Conservation (phyloP, 208 protist species). For the Crithidia bombi region DNA sequence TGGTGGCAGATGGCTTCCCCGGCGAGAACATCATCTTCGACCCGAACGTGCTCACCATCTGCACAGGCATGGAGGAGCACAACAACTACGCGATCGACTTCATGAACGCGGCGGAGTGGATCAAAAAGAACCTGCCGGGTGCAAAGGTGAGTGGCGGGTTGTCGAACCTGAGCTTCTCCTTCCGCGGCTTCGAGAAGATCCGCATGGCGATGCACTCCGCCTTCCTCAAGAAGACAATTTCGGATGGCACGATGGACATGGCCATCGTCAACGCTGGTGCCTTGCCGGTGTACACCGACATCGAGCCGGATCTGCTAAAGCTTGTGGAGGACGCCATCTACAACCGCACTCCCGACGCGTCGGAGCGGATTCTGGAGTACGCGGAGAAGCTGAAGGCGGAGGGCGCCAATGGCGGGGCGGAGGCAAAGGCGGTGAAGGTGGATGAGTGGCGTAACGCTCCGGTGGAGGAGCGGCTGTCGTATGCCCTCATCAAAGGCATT, state of each 20-base stretch:
- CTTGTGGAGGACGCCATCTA: constrained; percentile 94
- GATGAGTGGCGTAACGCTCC: constrained; percentile 87
- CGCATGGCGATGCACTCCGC: constrained; percentile 92
- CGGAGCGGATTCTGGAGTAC: constrained; percentile 91
- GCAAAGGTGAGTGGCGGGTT: constrained; percentile 94
- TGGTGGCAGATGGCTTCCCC: constrained; percentile 81
- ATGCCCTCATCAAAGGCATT: constrained; percentile 97
- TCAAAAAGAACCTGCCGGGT: constrained; percentile 83
- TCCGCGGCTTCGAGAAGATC: constrained; percentile 90
- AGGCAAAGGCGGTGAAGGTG: constrained; percentile 46
- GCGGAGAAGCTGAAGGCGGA: constrained; percentile 69
- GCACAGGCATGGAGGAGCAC: constrained; percentile 97
- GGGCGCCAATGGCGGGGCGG: constrained; percentile 26
- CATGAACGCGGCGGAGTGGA: constrained; percentile 88
- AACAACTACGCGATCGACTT: constrained; percentile 97
- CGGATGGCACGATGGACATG: constrained; percentile 94
- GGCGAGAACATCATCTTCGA: constrained; percentile 97
- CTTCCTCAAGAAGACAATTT: constrained; percentile 94
- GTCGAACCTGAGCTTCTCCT: constrained; percentile 98
- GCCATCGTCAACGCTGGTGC: constrained; percentile 97
- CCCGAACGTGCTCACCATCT: constrained; percentile 98
- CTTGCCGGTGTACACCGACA: constrained; percentile 96
- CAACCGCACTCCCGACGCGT: constrained; percentile 82
- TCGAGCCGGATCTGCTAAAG: constrained; percentile 80
- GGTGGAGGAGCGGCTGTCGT: constrained; percentile 88